These are phyloP conservation scores for Stellera chamaejasme DNA, from an alignment of 345 rosid species.

Conservation along the genomic window DNA sequence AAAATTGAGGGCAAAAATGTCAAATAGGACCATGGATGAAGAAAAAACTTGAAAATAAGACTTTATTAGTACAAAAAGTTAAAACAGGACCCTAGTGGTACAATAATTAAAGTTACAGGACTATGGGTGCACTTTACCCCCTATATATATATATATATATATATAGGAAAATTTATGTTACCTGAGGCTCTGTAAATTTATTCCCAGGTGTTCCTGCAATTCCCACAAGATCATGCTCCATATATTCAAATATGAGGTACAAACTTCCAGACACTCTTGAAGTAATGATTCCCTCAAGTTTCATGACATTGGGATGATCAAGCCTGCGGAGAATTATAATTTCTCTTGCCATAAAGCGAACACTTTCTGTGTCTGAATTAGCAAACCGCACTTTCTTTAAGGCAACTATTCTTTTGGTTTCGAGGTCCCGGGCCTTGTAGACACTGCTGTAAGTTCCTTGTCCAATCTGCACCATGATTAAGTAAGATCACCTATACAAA, in stretches of 20 bases:
- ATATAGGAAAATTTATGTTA: constrained; percentile 1
- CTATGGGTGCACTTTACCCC: too few species aligned
- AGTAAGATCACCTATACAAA: background rate
- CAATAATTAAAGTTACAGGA: too few species aligned
- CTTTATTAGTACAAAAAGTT: too few species aligned
- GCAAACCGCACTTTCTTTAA: constrained; percentile 71
- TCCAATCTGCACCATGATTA: constrained; percentile 40
- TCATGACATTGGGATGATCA: constrained; percentile 69
- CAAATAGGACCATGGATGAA: too few species aligned
- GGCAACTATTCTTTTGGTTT: constrained; percentile 57
- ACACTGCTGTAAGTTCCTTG: constrained; percentile 82
- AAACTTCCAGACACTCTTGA: constrained; percentile 56
- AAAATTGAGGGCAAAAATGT: too few species aligned
- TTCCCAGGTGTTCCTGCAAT: constrained; percentile 42
- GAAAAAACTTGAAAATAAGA: too few species aligned
- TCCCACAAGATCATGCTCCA: constrained; percentile 73
- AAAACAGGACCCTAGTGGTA: too few species aligned
- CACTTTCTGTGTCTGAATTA: constrained; percentile 67
- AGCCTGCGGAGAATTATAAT: constrained; percentile 53
- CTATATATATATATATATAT: too few species aligned
- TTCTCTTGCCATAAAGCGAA: constrained; percentile 71
- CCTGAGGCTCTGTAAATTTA: constrained; percentile 61
- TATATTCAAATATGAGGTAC: constrained; percentile 59
- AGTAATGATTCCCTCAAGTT: constrained; percentile 67
- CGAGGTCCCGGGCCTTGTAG: constrained; percentile 60